phyloP scores from a whole-genome alignment of 148 eudicot genomes.

The Rhododendron kiyosumense region DNA sequence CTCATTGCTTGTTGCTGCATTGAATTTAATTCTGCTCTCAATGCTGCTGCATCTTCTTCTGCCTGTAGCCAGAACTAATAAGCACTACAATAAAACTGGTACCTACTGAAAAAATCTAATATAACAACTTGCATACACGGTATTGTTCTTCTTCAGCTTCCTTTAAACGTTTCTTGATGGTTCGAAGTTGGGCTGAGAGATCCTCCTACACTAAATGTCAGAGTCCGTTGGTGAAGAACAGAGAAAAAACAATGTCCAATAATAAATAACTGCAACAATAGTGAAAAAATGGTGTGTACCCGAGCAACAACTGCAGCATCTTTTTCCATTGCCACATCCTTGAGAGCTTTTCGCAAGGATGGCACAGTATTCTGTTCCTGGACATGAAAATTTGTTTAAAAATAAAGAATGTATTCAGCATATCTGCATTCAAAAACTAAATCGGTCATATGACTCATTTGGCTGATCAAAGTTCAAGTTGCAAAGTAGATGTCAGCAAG shows the following conservation, averaged over 20 bases:
- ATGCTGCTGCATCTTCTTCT: constrained; percentile 92
- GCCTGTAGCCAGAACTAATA: constrained; percentile 52
- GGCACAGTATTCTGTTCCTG: constrained; percentile 89
- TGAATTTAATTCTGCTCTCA: constrained; percentile 84
- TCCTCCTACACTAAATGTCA: constrained; percentile 72
- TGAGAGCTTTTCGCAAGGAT: constrained; percentile 83
- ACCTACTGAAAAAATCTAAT: not conserved
- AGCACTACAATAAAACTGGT: constrained; percentile 12
- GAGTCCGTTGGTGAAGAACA: constrained; percentile 17
- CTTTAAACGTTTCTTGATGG: constrained; percentile 70
- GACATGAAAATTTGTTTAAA: constrained; percentile 4
- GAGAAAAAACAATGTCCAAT: not conserved
- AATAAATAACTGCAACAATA: not conserved
- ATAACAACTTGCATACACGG: constrained; percentile 43
- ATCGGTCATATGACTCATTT: not conserved
- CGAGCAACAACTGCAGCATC: constrained; percentile 99
- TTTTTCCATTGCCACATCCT: constrained; percentile 96
- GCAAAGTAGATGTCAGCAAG: not conserved
- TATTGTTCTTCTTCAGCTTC: constrained; percentile 99
- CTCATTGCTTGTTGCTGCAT: constrained; percentile 82
- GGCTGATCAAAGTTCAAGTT: not conserved
- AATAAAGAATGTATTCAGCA: not conserved
- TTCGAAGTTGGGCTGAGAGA: constrained; percentile 82
- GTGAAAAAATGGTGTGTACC: constrained; percentile 34
- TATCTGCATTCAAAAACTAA: not conserved